Evolutionary conservation across 164 flowering plant genomes (phyloP), one percentile per base, ranked within the genome.

Genomic region (Brasenia schreberi): DNA sequence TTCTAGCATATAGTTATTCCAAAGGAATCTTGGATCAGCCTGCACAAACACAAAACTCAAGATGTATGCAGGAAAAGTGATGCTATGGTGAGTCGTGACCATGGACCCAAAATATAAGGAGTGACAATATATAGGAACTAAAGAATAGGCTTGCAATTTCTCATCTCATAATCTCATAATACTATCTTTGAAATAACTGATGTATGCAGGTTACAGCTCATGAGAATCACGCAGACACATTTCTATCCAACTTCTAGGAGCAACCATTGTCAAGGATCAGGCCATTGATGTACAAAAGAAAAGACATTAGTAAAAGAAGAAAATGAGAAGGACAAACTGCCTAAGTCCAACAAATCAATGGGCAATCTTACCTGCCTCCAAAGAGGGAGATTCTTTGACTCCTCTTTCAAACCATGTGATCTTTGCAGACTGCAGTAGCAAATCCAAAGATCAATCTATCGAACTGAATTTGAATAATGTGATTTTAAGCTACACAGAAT

Each of bases 1-100:
- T 86, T 92, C 99, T 82, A 92, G 68, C 88, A 92, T 81, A 75
- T 92, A 88, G 70, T 87, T 92, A 76, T 95, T 95, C 99, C 99
- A 95, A 18, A 92, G 79, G 79, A 82, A 95, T 75, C 96, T 82
- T 53, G 92, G 97, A 59, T 92, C 99, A 61, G 97, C 97, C 99
- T 95, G 96, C 64, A 61, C 43, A 61, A 76, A 67, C 67, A 18
- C 64, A 73, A 44, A 49, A 49, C 16, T 9, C 56, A 49, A 49
- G 56, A 49, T 9, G 5, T 9, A 49, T 9, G 12, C 10, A 49
- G 56, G 56, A 49, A 49, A 49, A 49, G 16, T 49, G 56, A 49
- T 49, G 56, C 56, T 49, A 33, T 33, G 4, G 39, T 33, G n/a
- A n/a, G n/a, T n/a, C n/a, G n/a, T n/a, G 39, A 1, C 4, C 39